These are phyloP conservation scores for Acanthamoeba lenticulata DNA, from an alignment of 208 protist species.

Conservation along the genomic window DNA sequence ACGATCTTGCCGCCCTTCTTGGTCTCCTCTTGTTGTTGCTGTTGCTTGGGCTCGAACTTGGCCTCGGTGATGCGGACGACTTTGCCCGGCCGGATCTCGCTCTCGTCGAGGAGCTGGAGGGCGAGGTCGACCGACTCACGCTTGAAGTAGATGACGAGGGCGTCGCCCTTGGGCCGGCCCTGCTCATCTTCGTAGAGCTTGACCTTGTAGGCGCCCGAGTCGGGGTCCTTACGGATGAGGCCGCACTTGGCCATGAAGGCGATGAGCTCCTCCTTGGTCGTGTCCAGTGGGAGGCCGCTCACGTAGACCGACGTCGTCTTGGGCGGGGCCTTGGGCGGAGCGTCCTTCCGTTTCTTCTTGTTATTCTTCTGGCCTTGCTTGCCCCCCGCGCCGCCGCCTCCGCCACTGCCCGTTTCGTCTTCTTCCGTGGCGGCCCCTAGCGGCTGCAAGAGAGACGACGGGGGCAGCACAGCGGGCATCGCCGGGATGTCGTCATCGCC, in stretches of 20 bases:
- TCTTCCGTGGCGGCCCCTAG: not conserved
- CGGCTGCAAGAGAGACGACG: not conserved
- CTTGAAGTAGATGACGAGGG: slow-evolving; percentile 49
- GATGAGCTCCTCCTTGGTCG: slow-evolving; percentile 8
- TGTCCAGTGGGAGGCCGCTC: not conserved
- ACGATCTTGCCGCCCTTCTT: not conserved
- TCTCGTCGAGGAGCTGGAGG: slow-evolving; percentile 38
- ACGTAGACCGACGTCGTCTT: not conserved
- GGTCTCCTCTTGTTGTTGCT: not conserved
- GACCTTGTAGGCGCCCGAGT: slow-evolving; percentile 62
- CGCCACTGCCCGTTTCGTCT: not conserved
- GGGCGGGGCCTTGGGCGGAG: not conserved
- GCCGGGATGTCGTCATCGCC: not conserved
- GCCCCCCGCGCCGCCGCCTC: not conserved
- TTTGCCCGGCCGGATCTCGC: slow-evolving; percentile 33
- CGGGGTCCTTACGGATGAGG: slow-evolving; percentile 38
- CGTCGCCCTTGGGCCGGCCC: slow-evolving; percentile 63
- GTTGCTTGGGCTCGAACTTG: slow-evolving; percentile 21
- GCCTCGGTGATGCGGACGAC: slow-evolving; percentile 46
- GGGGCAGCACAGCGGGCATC: not conserved
- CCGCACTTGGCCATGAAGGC: slow-evolving; percentile 60
- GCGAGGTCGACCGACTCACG: slow-evolving; percentile 58
- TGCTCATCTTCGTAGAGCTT: slow-evolving; percentile 61
- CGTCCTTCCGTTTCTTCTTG: not conserved
- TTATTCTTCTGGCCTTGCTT: too few relatives aligned